A percentile compares a stretch with the other conserved stretches of the same genome.
phyloP scores from a whole-genome alignment of 148 eudicot species.

The Limonium bicolor region DNA sequence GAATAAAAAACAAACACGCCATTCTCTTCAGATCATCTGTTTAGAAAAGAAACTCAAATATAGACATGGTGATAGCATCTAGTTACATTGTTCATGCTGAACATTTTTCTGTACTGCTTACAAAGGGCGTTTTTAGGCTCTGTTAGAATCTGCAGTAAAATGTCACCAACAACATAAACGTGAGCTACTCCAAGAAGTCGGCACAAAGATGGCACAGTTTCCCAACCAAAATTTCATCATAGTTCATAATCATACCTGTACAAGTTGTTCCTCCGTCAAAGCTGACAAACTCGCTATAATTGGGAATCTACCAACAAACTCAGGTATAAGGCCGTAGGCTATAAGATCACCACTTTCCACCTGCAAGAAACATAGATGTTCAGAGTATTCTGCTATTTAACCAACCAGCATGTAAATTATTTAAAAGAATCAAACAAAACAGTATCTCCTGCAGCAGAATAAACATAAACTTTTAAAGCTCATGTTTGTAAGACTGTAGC shows the following conservation, averaged over 20 bases:
- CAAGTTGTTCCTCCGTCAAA: constrained; percentile 47
- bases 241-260: constrained; percentile 24
- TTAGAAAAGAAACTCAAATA: background rate
- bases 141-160: constrained; percentile 25
- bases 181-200: background rate
- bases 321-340: constrained; percentile 66
- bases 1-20: background rate
- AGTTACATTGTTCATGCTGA: constrained; percentile 52
- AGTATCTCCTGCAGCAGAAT: too few species aligned
- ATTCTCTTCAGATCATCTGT: background rate
- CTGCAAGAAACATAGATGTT: constrained; percentile 13
- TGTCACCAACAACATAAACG: background rate
- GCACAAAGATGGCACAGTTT: background rate
- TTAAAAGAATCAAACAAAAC: background rate
- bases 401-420: background rate
- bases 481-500: too few species aligned
- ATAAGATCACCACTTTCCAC: constrained; percentile 49
- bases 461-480: too few species aligned
- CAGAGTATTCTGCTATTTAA: background rate
- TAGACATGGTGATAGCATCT: background rate
- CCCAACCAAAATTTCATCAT: background rate
- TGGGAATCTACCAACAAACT: constrained; percentile 52
- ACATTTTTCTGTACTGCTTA: constrained; percentile 58
- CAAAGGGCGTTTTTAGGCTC: constrained; percentile 61
- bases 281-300: constrained; percentile 42